Conservation (phyloP, 345 rosid genomes). For the Populus deltoides region DNA sequence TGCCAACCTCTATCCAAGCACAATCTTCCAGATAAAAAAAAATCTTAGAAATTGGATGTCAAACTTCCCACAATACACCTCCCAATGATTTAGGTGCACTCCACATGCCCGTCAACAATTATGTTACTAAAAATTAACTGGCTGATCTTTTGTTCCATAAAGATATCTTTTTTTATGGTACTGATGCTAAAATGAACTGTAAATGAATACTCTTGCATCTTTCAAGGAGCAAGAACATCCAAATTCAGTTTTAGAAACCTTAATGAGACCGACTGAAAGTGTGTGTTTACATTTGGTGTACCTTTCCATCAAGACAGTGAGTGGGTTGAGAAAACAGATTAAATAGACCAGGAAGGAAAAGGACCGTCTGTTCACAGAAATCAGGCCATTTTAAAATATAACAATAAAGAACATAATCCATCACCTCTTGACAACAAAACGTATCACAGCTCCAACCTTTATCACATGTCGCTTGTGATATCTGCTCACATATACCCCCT, state of each 20-base stretch:
- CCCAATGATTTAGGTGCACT: background rate
- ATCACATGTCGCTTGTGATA: slow-evolving; percentile 55
- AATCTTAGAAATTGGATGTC: background rate
- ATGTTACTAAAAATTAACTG: background rate
- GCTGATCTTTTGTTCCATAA: background rate
- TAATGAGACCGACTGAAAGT: background rate
- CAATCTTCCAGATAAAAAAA: background rate
- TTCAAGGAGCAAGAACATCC: background rate
- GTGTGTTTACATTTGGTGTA: no score
- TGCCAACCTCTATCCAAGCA: background rate
- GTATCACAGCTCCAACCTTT: slow-evolving; percentile 67
- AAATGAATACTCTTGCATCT: background rate
- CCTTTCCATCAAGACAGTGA: background rate
- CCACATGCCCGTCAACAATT: background rate
- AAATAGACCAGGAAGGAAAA: background rate
- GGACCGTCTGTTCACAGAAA: background rate
- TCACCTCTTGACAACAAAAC: slow-evolving; percentile 76
- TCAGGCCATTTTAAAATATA: background rate
- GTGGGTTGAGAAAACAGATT: background rate
- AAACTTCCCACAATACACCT: background rate
- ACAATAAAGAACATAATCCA: background rate
- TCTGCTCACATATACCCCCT: slow-evolving; percentile 52
- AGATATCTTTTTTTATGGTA: background rate
- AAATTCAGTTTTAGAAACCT: background rate
- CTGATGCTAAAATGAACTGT: background rate